phyloP scores from a whole-genome alignment of 495 filamentous ascomycete genomes.

The Xylaria cubensis region DNA sequence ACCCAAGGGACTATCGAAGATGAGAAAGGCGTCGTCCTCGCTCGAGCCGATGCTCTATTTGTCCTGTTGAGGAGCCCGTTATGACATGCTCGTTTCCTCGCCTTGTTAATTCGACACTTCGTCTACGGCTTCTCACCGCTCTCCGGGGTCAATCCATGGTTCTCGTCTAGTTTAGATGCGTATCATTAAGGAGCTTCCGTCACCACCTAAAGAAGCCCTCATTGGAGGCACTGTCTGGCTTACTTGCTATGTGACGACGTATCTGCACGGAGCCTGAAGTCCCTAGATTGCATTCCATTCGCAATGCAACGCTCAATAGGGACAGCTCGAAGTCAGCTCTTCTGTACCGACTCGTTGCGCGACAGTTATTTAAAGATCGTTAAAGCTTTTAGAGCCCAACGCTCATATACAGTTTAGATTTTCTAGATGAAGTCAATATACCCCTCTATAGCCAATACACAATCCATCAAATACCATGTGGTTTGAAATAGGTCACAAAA shows the following conservation, averaged over 20 bases:
- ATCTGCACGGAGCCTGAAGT: background rate
- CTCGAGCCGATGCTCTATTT: slow-evolving; percentile 56
- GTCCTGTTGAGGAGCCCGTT: slow-evolving; percentile 40
- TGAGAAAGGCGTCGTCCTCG: slow-evolving; percentile 47
- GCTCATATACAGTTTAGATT: background rate
- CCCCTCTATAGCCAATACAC: background rate
- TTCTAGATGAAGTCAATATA: background rate
- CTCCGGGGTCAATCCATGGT: background rate
- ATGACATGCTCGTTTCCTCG: background rate
- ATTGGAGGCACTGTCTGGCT: background rate
- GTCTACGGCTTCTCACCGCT: background rate
- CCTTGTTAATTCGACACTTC: background rate
- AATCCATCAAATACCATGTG: background rate
- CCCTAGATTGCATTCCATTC: background rate
- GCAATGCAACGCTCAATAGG: background rate
- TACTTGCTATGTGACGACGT: background rate
- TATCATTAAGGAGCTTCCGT: background rate
- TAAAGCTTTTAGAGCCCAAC: background rate
- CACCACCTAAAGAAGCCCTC: background rate
- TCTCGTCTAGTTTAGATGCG: background rate
- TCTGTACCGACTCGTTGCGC: background rate
- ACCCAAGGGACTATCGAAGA: slow-evolving; percentile 52
- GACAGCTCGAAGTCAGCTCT: background rate
- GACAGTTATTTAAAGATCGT: background rate
- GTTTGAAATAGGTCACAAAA: too few relatives aligned